Percentiles rank a stretch among this genome's conserved stretches.
Conservation (phyloP, 108 stramenopile genomes). For the Nannochloropsis salina region DNA sequence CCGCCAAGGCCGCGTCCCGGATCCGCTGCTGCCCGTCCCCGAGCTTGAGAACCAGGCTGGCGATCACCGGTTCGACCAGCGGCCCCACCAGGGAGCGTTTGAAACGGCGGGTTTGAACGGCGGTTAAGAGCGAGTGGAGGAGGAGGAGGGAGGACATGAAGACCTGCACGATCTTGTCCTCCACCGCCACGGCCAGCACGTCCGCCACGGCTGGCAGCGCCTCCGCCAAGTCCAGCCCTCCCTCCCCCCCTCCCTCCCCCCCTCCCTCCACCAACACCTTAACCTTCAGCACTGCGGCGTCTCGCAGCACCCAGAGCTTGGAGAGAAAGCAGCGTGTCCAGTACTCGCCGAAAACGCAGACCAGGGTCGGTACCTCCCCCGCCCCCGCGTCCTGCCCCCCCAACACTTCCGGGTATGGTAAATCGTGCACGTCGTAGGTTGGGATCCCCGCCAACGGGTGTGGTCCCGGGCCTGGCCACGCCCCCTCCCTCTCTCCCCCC, state of each 20-base stretch:
- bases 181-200: slow-evolving; percentile 41
- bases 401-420: slow-evolving; percentile 48
- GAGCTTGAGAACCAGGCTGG: slow-evolving; percentile 47
- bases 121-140: not conserved
- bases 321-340: slow-evolving; percentile 50
- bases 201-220: slow-evolving; percentile 30
- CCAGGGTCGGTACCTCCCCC: slow-evolving; percentile 35
- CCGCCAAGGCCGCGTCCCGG: slow-evolving; percentile 47
- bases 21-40: slow-evolving; percentile 48
- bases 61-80: slow-evolving; percentile 24
- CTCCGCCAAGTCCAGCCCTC: slow-evolving; percentile 28
- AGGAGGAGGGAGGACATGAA: slow-evolving; percentile 24
- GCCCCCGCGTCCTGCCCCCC: not conserved
- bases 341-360: slow-evolving; percentile 54
- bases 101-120: not conserved
- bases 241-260: slow-evolving; percentile 22
- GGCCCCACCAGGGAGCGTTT: not conserved
- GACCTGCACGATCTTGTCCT: slow-evolving; percentile 59
- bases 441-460: slow-evolving; percentile 49
- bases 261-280: slow-evolving; percentile 18
- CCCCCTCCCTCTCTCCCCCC: not conserved
- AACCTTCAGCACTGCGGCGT: slow-evolving; percentile 54
- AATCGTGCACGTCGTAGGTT: slow-evolving; percentile 33
- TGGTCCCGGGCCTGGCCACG: slow-evolving; percentile 3
- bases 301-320: slow-evolving; percentile 54